Evolutionary conservation across 345 rosid genomes (phyloP), one percentile per base, ranked within the genome.

Genomic region (Linum tenue): DNA sequence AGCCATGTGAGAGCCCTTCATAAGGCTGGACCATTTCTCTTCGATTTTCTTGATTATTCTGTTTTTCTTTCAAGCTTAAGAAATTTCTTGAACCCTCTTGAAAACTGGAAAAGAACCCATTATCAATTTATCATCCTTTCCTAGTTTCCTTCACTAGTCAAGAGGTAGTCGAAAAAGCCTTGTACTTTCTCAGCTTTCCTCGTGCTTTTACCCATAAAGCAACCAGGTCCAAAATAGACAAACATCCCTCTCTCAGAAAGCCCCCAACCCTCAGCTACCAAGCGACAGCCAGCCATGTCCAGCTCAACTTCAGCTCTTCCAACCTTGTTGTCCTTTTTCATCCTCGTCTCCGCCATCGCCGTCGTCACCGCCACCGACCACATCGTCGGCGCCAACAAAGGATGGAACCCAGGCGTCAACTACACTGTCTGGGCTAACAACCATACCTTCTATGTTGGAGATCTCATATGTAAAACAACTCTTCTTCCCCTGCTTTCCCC

Each of bases 321-420:
- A 53, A 51, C 22, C 16, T 55, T 63, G 14, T 53, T 62, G 51
- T 3, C 70, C 62, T 1, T 68, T 55, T 41, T 74, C 65, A 59
- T 62, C 72, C n/a, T 78, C 67, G 51, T 75, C 65, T 2, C 74
- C 77, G 50, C 67, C 61, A 59, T 70, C 71, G 39, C 69, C 55
- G 53, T 71, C 51, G 63, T 72, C 69, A 10, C 79, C 63, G 87
- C 89, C 59, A 88, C 91, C 36, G 89, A 84, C 82, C 95, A 88
- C 80, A 85, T 85, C 56, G 91, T 81, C 7, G 95, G 95, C 7
- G 89, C 89, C 40, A 88, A 88, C 84, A 83, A 75, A 44, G 89
- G 91, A 58, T 84, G 91, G 91, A 88, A 84, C 63, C 83, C 95
- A 4, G 81, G 87, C 74, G 60, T 88, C 75, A 85, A 85, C 85